Base-by-base conservation (phyloP, 116 monocot genomes). In the Papilionanthe hybrid region DNA sequence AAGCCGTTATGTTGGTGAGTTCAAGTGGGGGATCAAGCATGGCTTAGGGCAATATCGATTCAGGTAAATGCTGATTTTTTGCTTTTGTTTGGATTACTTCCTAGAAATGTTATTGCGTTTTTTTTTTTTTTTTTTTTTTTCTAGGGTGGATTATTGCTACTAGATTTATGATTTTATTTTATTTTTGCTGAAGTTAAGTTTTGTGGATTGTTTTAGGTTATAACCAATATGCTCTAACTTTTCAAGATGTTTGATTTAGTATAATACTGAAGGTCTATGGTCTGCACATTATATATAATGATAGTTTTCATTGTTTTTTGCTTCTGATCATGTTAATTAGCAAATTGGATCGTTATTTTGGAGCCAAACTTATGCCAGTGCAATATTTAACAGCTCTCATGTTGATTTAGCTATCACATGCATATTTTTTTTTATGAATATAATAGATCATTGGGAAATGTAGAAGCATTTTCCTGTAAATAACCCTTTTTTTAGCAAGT, bases 11-110 rank as follows among this genome's bases (percentile, higher is more conserved):
- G 84, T 93, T 3, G 95, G 95, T 43, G 91, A 91, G 86, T 95
- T 93, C 84, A 95, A 91, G 80, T 90, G 91, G 93, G 96, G 96
- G 8, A 90, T 96, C 75, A 96, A 93, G 86, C 96, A 96, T 85
- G 96, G 93, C 27, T 91, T 93, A 19, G 96, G 96, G 43, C 93
- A 93, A 63, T 96, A 91, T 82, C 91, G 92, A 84, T 96, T 96
- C 90, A 90, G 92, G 94, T 96, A 71, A 47, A 22, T 32, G 43
- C 17, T 13, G 1, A 10, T 6, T 7, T 44, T 17, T 71, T 32
- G 32, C 1, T 71, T 71, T 71, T 32, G 37, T 71, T 12, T 71
- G 23, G 0, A 37, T 15, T 71, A 13, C 28, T 71, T 71, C 32
- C 5, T 71, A 32, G 37, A 17, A 37, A 71, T 37, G 13, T 71